Percentiles rank a stretch among this genome's conserved stretches.
phyloP scores from a whole-genome alignment of 2,329 filamentous ascomycete genomes.

The Claviceps fusiformis region DNA sequence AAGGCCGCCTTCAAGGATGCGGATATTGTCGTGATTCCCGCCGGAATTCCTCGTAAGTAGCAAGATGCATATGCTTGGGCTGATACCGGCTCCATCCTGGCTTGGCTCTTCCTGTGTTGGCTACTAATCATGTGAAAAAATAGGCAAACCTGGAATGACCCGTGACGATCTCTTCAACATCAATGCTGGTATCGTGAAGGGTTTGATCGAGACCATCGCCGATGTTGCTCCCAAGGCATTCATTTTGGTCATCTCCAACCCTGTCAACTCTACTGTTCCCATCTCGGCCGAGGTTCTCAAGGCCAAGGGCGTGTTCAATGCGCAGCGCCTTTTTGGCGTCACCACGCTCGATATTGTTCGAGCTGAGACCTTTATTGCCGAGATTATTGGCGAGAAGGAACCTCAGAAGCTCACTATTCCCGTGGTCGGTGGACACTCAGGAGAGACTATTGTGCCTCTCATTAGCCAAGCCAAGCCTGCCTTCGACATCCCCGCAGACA shows the following conservation, averaged over 20 bases:
- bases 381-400: conserved; percentile 69
- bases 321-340: conserved; percentile 93
- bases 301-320: conserved; percentile 81
- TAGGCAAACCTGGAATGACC: conserved; percentile 98
- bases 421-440: conserved; percentile 93
- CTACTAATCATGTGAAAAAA: not conserved
- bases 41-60: conserved; percentile 82
- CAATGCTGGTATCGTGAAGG: conserved; percentile 96
- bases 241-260: conserved; percentile 96
- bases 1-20: conserved; percentile 83
- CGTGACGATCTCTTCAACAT: conserved; percentile 99
- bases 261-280: conserved; percentile 96
- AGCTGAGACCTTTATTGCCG: conserved; percentile 89
- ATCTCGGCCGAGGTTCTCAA: conserved; percentile 97
- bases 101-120: not conserved
- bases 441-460: conserved; percentile 93
- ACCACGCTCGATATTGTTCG: conserved; percentile 97
- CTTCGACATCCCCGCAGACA: conserved; percentile 72
- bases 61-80: not conserved
- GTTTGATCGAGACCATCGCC: conserved; percentile 76
- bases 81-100: not conserved
- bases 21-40: conserved; percentile 93
- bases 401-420: conserved; percentile 75
- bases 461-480: conserved; percentile 81
- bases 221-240: conserved; percentile 85